These are phyloP conservation scores for Colletotrichum viniferum DNA, from an alignment of 2,329 filamentous ascomycete species.

Conservation along the genomic window DNA sequence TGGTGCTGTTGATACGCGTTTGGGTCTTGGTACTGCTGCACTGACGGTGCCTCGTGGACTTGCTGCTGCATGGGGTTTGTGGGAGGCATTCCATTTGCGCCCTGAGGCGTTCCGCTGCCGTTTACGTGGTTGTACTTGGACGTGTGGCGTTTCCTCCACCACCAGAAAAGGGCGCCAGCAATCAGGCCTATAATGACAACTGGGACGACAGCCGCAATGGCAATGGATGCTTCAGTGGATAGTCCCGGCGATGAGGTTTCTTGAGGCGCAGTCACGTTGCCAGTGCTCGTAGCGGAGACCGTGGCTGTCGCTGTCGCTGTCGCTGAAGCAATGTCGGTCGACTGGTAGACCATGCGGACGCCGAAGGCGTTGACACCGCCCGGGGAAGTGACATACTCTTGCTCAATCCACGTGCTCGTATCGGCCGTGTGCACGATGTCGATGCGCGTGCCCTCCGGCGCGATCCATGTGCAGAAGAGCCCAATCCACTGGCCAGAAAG, in stretches of 20 bases:
- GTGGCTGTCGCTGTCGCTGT: background rate
- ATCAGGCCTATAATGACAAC: background rate
- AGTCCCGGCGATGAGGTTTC: background rate
- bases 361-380: constrained; percentile 26
- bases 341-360: constrained; percentile 28
- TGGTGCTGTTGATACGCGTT: background rate
- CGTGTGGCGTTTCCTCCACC: constrained; percentile 8
- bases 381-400: constrained; percentile 8
- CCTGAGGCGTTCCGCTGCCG: background rate
- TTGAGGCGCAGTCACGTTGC: background rate
- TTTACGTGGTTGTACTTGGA: background rate
- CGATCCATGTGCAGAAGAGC: constrained; percentile 27
- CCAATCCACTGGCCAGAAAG: constrained; percentile 18
- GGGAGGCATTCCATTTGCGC: background rate
- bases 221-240: background rate
- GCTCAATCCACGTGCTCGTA: constrained; percentile 15
- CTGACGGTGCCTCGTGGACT: background rate
- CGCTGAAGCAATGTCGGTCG: constrained; percentile 18
- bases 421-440: constrained; percentile 17
- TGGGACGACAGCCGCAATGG: background rate
- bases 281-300: background rate
- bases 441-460: constrained; percentile 15
- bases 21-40: background rate
- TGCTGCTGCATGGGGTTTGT: background rate
- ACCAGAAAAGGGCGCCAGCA: background rate